phyloP scores from a whole-genome alignment of 352 stramenopile species.

The Globisporangium lucens region DNA sequence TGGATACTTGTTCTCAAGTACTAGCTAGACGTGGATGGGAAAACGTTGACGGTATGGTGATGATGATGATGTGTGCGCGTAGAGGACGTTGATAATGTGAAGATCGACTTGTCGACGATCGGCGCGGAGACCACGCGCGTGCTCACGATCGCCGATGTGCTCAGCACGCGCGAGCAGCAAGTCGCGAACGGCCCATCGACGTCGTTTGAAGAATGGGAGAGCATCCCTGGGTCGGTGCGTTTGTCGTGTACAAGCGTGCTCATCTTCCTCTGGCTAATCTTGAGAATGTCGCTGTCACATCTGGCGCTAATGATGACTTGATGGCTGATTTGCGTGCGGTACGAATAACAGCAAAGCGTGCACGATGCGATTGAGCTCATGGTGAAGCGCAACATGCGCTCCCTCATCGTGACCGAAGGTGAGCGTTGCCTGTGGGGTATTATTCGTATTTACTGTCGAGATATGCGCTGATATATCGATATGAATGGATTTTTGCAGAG shows the following conservation, averaged over 20 bases:
- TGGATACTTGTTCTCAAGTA: background rate
- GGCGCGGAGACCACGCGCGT: constrained; percentile 64
- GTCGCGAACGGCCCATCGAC: constrained; percentile 28
- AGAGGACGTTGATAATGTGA: constrained; percentile 28
- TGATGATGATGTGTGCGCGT: background rate
- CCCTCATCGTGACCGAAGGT: constrained; percentile 76
- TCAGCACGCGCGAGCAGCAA: constrained; percentile 55
- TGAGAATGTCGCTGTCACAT: too few species aligned
- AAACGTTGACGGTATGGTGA: background rate
- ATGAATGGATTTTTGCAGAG: constrained; percentile 19
- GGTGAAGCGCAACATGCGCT: constrained; percentile 78
- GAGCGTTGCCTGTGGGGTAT: background rate
- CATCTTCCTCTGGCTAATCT: too few species aligned
- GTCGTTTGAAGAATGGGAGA: constrained; percentile 77
- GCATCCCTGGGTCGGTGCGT: constrained; percentile 56
- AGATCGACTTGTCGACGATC: constrained; percentile 48
- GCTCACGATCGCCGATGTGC: constrained; percentile 70
- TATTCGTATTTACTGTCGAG: background rate
- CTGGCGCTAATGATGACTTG: background rate
- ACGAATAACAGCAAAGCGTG: constrained; percentile 51
- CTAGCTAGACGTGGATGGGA: too few species aligned
- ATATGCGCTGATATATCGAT: background rate
- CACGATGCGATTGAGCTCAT: constrained; percentile 75
- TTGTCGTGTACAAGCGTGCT: too few species aligned
- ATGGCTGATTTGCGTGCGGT: background rate